Evolutionary conservation across 1,139 yeast species (phyloP).

Genomic region (Kodamaea plutei): DNA sequence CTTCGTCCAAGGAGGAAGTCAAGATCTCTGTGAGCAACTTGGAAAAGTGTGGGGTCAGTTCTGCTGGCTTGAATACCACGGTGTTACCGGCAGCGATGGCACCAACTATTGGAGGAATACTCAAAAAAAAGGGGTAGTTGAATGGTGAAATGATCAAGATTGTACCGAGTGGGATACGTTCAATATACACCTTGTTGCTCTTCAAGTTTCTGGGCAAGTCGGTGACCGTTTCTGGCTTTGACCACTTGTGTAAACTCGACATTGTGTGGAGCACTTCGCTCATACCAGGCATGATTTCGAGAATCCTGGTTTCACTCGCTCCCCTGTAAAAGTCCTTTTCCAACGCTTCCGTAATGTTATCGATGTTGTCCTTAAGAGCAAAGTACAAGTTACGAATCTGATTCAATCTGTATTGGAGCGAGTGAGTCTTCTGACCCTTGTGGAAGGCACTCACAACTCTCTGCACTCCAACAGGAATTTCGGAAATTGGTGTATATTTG

Average conservation of each 20-base stretch:
- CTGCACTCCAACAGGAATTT: slow-evolving; percentile 47
- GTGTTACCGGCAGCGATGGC: slow-evolving; percentile 89
- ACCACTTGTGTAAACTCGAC: slow-evolving; percentile 58
- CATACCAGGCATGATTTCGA: slow-evolving; percentile 52
- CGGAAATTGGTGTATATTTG: slow-evolving; percentile 45
- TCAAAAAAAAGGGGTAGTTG: slow-evolving; percentile 74
- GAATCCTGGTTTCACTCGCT: slow-evolving; percentile 52
- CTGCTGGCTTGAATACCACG: slow-evolving; percentile 78
- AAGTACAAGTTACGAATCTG: slow-evolving; percentile 68
- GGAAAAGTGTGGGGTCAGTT: slow-evolving; percentile 64
- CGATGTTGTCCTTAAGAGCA: slow-evolving; percentile 58
- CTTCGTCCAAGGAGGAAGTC: slow-evolving; percentile 49
- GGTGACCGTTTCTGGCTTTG: slow-evolving; percentile 47
- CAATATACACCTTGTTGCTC: slow-evolving; percentile 48
- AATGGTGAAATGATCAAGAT: slow-evolving; percentile 79
- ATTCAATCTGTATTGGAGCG: slow-evolving; percentile 54
- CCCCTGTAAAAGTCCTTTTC: slow-evolving; percentile 64
- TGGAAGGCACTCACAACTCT: slow-evolving; percentile 42
- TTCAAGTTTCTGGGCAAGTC: slow-evolving; percentile 45
- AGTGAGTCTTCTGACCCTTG: slow-evolving; percentile 45
- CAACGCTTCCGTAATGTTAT: slow-evolving; percentile 55
- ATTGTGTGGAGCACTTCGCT: slow-evolving; percentile 61
- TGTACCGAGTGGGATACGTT: slow-evolving; percentile 70
- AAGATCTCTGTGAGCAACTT: slow-evolving; percentile 54
- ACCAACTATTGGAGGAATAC: slow-evolving; percentile 66